Percentiles rank a stretch among this genome's conserved stretches.
Evolutionary conservation across 306 rosid genomes (phyloP).

Genomic region (Glycine tomentella): DNA sequence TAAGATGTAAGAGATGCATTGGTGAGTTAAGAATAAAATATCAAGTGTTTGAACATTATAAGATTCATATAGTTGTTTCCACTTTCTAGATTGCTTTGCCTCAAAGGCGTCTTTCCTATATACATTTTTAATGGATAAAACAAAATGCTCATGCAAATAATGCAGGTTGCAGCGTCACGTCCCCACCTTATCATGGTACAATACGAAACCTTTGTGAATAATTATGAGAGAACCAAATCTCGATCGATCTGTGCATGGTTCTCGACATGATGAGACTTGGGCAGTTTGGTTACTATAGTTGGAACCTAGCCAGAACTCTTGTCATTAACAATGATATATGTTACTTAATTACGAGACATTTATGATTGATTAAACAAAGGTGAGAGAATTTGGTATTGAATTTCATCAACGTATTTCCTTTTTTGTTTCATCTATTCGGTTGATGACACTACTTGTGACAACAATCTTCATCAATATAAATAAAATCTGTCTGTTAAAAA

Average conservation of each 20-base stretch:
- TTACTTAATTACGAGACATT: constrained; percentile 6
- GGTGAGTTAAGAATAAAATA: constrained; percentile 25
- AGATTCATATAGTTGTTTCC: not conserved
- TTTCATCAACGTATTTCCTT: too few relatives aligned
- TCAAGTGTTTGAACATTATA: constrained; percentile 17
- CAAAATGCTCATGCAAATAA: constrained; percentile 31
- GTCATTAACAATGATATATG: not conserved
- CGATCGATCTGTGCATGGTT: not conserved
- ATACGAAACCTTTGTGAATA: not conserved
- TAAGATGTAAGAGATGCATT: constrained; percentile 19
- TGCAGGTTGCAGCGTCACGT: constrained; percentile 39
- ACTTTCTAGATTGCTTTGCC: constrained; percentile 30
- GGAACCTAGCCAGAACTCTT: not conserved
- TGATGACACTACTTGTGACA: too few relatives aligned
- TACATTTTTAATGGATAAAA: constrained; percentile 10
- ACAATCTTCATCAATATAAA: too few relatives aligned
- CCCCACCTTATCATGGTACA: constrained; percentile 27
- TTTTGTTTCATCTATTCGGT: too few relatives aligned
- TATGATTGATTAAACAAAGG: not conserved
- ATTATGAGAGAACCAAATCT: constrained; percentile 9
- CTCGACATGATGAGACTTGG: constrained; percentile 42
- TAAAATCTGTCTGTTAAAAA: too few relatives aligned
- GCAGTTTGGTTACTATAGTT: constrained; percentile 36
- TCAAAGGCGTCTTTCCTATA: constrained; percentile 32
- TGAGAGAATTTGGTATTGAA: too few relatives aligned